Conservation (phyloP, 495 filamentous ascomycete species). For the Acidiella bohemica region DNA sequence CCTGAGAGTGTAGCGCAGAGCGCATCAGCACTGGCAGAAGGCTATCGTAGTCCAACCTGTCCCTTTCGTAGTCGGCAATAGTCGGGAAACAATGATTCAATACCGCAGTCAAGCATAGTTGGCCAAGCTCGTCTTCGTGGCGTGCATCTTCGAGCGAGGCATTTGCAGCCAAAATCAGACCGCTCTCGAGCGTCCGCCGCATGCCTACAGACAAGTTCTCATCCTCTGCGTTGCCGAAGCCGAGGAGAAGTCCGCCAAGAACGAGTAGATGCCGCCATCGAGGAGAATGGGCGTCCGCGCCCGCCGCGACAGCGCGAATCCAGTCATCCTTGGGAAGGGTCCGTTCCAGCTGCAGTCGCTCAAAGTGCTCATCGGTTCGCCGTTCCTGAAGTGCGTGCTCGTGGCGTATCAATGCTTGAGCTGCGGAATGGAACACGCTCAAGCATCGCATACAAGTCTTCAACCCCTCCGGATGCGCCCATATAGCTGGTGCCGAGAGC, state of each 20-base stretch:
- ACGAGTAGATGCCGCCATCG: slow-evolving; percentile 81
- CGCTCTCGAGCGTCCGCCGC: slow-evolving; percentile 58
- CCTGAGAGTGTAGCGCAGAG: slow-evolving; percentile 50
- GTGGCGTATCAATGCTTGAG: slow-evolving; percentile 29
- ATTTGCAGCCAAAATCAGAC: slow-evolving; percentile 66
- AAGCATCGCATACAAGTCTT: slow-evolving; percentile 61
- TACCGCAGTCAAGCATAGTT: slow-evolving; percentile 52
- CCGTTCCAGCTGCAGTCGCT: slow-evolving; percentile 8
- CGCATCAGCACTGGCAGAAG: slow-evolving; percentile 58
- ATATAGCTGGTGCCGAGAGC: slow-evolving; percentile 73
- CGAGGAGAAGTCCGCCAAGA: slow-evolving; percentile 68
- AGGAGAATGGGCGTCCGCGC: slow-evolving; percentile 69
- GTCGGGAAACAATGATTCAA: slow-evolving; percentile 67
- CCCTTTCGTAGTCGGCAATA: slow-evolving; percentile 45
- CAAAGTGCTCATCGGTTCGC: slow-evolving; percentile 4
- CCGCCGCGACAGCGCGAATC: slow-evolving; percentile 68
- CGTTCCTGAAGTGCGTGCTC: slow-evolving; percentile 30
- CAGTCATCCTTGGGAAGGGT: slow-evolving; percentile 49
- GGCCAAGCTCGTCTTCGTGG: slow-evolving; percentile 41
- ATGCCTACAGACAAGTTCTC: slow-evolving; percentile 48
- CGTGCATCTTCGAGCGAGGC: slow-evolving; percentile 49
- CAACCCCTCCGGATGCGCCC: slow-evolving; percentile 60
- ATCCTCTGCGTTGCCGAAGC: slow-evolving; percentile 57
- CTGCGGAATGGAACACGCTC: slow-evolving; percentile 78
- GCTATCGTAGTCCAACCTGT: slow-evolving; percentile 51